Conservation (phyloP, 2,329 filamentous ascomycete genomes). For the Clonostachys byssicola region DNA sequence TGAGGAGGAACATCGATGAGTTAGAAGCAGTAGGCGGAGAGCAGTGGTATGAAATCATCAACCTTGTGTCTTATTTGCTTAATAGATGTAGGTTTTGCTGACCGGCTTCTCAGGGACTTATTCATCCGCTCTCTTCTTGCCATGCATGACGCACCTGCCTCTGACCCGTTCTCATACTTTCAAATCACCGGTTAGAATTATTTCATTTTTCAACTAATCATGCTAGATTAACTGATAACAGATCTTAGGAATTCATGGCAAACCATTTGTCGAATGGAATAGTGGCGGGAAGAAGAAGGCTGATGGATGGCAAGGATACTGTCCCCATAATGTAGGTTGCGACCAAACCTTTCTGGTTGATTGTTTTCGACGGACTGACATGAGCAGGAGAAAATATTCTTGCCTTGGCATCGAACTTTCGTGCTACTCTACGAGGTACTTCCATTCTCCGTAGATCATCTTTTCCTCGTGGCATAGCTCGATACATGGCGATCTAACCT, state of each 20-base stretch:
- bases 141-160: conserved; percentile 33
- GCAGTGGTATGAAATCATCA: conserved; percentile 31
- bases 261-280: conserved; percentile 37
- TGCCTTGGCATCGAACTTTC: conserved; percentile 53
- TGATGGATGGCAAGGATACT: conserved; percentile 33
- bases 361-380: background rate
- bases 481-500: conserved; percentile 4
- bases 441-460: background rate
- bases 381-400: conserved; percentile 40
- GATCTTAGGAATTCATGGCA: conserved; percentile 30
- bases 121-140: conserved; percentile 39
- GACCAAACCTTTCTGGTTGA: background rate
- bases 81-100: background rate
- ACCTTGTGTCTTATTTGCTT: background rate
- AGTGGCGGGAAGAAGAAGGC: conserved; percentile 21
- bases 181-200: conserved; percentile 36
- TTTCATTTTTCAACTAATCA: conserved; percentile 1
- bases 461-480: background rate
- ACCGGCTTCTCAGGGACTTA: conserved; percentile 32
- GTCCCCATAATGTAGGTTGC: conserved; percentile 38
- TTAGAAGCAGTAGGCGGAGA: conserved; percentile 33
- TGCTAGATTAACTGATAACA: conserved; percentile 2
- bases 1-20: conserved; percentile 41
- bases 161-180: conserved; percentile 43
- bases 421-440: conserved; percentile 48